phyloP scores from a whole-genome alignment of 1,284 basidiomycete species.

The Coniferiporia sulphurascens region DNA sequence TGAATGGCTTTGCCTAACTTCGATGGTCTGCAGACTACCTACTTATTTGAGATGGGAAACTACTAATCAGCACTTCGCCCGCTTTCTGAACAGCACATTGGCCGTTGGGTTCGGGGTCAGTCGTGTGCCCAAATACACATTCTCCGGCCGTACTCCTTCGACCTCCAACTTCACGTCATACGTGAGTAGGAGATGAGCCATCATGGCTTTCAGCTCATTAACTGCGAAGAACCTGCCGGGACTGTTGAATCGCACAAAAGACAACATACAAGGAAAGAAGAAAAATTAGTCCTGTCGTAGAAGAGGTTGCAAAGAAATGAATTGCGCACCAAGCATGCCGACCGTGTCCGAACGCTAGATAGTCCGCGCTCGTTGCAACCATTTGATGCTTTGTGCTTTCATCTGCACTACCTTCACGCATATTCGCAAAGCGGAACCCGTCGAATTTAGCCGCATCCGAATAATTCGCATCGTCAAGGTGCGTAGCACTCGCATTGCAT shows the following conservation, averaged over 20 bases:
- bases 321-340: slow-evolving; percentile 28
- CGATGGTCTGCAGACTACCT: no score
- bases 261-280: background rate
- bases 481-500: slow-evolving; percentile 24
- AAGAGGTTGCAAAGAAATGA: background rate
- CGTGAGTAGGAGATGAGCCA: slow-evolving; percentile 38
- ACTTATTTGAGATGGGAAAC: no score
- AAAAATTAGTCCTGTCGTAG: background rate
- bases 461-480: slow-evolving; percentile 27
- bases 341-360: slow-evolving; percentile 29
- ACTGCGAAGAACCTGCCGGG: slow-evolving; percentile 46
- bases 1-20: no score
- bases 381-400: slow-evolving; percentile 21
- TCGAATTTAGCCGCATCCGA: slow-evolving; percentile 27
- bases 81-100: slow-evolving; percentile 20
- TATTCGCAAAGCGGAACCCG: slow-evolving; percentile 34
- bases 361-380: slow-evolving; percentile 24
- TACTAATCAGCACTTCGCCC: background rate
- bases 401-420: slow-evolving; percentile 27
- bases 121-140: slow-evolving; percentile 7
- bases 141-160: slow-evolving; percentile 26
- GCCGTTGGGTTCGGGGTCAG: slow-evolving; percentile 20
- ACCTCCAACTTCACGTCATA: slow-evolving; percentile 42
- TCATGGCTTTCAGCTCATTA: slow-evolving; percentile 41
- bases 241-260: slow-evolving; percentile 19